A percentile compares a stretch with the other conserved stretches of the same genome.
phyloP scores from a whole-genome alignment of 192 early-diverging fungal genomes.

The Podila clonocystis region DNA sequence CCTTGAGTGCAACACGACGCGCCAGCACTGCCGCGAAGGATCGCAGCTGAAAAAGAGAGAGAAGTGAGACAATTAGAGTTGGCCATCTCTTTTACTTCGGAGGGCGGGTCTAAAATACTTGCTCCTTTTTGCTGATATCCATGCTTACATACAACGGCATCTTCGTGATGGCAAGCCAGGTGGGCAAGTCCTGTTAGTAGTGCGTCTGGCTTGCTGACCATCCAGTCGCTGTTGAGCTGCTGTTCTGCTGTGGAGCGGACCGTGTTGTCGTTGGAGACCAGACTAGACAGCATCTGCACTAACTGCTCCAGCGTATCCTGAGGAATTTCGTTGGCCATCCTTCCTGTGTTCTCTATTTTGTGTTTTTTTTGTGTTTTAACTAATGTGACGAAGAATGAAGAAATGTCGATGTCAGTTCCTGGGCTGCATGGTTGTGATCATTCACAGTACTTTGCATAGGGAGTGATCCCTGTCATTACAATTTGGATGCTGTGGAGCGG shows the following conservation, averaged over 20 bases:
- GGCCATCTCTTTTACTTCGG: too few relatives aligned
- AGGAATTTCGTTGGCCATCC: constrained; percentile 5
- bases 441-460: too few relatives aligned
- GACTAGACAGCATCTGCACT: constrained; percentile 52
- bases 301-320: constrained; percentile 57
- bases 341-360: too few relatives aligned
- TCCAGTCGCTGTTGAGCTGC: constrained; percentile 65
- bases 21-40: constrained; percentile 61
- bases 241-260: constrained; percentile 59
- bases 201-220: constrained; percentile 57
- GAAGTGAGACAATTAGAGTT: too few relatives aligned
- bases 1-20: constrained; percentile 65
- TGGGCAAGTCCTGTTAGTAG: constrained; percentile 60
- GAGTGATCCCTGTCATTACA: too few relatives aligned
- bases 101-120: background rate
- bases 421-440: too few relatives aligned
- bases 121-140: too few relatives aligned
- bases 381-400: too few relatives aligned
- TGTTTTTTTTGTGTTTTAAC: too few relatives aligned
- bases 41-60: constrained; percentile 47
- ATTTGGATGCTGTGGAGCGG: too few relatives aligned
- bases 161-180: constrained; percentile 47
- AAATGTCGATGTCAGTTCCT: too few relatives aligned
- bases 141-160: constrained; percentile 34
- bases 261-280: constrained; percentile 60